phyloP scores from a whole-genome alignment of 2,329 filamentous ascomycete species.

The Fonsecaea nubica region DNA sequence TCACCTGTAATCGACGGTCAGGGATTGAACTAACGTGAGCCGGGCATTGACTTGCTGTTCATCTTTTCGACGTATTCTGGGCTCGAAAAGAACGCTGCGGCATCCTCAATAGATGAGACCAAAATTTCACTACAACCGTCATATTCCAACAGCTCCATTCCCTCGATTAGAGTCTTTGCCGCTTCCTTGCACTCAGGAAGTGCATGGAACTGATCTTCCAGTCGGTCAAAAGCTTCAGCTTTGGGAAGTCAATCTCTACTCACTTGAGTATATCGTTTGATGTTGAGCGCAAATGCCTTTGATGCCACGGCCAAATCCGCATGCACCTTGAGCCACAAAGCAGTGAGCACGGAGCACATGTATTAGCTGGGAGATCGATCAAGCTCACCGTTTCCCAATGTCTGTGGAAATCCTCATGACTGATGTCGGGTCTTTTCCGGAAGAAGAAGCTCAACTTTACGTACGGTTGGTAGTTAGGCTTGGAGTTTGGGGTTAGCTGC shows the following conservation, averaged over 20 bases:
- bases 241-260: slow-evolving; percentile 5
- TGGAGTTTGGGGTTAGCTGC: background rate
- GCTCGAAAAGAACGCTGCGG: slow-evolving; percentile 4
- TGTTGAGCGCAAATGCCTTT: slow-evolving; percentile 10
- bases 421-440: slow-evolving; percentile 16
- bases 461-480: slow-evolving; percentile 17
- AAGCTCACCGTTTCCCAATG: slow-evolving; percentile 21
- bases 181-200: too few species aligned
- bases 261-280: too few species aligned
- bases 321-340: slow-evolving; percentile 10
- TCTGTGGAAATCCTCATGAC: slow-evolving; percentile 12
- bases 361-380: background rate
- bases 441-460: slow-evolving; percentile 20
- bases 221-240: background rate
- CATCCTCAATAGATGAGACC: slow-evolving; percentile 7
- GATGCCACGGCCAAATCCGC: slow-evolving; percentile 12
- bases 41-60: slow-evolving; percentile 2
- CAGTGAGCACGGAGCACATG: background rate
- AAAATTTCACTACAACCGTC: slow-evolving; percentile 16
- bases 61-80: slow-evolving; percentile 16
- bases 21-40: background rate
- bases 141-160: slow-evolving; percentile 15
- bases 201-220: too few species aligned
- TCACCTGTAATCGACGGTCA: slow-evolving; percentile 4
- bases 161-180: background rate